Evolutionary conservation across 1,284 basidiomycete species (phyloP), one percentile per base, ranked within the genome.

Genomic region (Stereum hirsutum): DNA sequence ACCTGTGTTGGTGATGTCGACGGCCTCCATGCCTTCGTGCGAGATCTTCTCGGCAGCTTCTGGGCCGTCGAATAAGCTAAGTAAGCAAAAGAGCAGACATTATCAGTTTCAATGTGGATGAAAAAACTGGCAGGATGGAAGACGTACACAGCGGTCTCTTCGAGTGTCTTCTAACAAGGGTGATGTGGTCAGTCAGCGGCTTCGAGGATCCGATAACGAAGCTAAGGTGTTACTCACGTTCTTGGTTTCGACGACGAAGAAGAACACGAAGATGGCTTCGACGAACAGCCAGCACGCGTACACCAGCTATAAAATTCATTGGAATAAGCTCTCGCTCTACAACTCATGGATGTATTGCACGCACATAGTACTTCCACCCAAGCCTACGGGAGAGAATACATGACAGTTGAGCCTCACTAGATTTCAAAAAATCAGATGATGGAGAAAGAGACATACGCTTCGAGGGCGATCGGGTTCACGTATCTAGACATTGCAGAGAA

Each of bases 201-300:
- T 35, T 35, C 17, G 19, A 11, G 30, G 39, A 17, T n/a, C 20
- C 14, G 19, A 12, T 10, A 32, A 21, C 14, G 6, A n/a, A 10
- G 10, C 24, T 4, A 39, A 11, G 7, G 4, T 10, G n/a, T 2
- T 12, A 23, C 32, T 21, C 30, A 42, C 41, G 20, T 42, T 42
- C 66, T 78, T 82, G 41, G 84, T 88, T 66, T 87, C 84, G 47
- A 85, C 59, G 55, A 86, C 60, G 60, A 73, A 81, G 62, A 79
- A 61, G 64, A 71, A 84, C 54, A 77, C 61, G 69, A 75, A 83
- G 27, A 72, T 64, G 46, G 70, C 56, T 63, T 86, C 80, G 56
- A 75, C 74, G 21, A 63, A 65, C 49, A 85, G 66, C 79, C 80
- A 84, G 57, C 65, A 72, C 60, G 77, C 74, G 62, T 83, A 82